phyloP scores from a whole-genome alignment of 2,329 filamentous ascomycete species.

The Pseudopyricularia javanii region DNA sequence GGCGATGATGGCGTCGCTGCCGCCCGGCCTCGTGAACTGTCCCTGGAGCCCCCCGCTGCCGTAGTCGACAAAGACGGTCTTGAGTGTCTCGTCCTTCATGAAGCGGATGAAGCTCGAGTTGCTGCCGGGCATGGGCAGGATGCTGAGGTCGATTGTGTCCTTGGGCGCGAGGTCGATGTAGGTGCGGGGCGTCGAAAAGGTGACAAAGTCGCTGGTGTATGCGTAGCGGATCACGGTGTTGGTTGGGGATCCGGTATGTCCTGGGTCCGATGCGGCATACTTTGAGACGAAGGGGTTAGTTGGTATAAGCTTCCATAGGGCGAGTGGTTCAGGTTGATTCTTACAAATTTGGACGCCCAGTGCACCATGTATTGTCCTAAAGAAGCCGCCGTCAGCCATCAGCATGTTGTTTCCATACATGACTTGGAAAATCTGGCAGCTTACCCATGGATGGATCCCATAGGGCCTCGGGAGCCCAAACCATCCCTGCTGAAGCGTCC shows the following conservation, averaged over 20 bases:
- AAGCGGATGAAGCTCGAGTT: constrained; percentile 31
- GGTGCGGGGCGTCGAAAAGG: constrained; percentile 34
- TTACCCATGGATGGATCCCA: constrained; percentile 32
- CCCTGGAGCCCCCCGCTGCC: constrained; percentile 35
- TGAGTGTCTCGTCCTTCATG: constrained; percentile 40
- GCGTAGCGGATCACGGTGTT: constrained; percentile 38
- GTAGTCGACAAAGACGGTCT: constrained; percentile 37
- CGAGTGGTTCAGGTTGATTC: constrained; percentile 4
- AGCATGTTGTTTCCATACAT: neutral
- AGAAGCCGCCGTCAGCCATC: neutral
- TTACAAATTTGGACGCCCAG: constrained; percentile 34
- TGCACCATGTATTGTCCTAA: constrained; percentile 29
- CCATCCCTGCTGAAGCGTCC: constrained; percentile 41
- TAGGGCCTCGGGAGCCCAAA: constrained; percentile 44
- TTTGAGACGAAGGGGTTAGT: constrained; percentile 8
- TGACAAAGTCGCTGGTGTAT: constrained; percentile 41
- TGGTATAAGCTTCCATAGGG: neutral
- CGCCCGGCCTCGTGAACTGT: constrained; percentile 35
- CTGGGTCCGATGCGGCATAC: constrained; percentile 32
- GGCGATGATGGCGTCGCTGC: constrained; percentile 25
- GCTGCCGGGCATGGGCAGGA: constrained; percentile 29
- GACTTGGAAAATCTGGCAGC: neutral
- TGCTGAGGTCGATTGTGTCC: constrained; percentile 43
- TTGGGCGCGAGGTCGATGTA: constrained; percentile 35
- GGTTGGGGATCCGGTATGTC: constrained; percentile 32